Evolutionary conservation across 352 stramenopile genomes (phyloP).

Genomic region (Albugo laibachii): DNA sequence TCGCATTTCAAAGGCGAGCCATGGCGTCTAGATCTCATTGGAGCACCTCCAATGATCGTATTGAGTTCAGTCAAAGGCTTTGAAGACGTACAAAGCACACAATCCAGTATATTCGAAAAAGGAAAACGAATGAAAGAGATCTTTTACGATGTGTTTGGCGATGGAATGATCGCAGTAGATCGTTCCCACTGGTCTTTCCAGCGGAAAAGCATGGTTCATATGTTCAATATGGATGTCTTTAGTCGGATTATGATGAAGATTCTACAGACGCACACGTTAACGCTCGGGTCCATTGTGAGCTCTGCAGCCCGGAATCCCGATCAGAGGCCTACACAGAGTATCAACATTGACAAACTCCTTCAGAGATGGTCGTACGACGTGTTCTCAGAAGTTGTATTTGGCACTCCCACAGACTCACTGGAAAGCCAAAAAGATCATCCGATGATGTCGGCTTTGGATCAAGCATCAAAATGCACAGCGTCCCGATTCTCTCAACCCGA

Average conservation of each 20-base stretch:
- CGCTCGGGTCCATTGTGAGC: conserved; percentile 17
- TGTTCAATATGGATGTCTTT: conserved; percentile 21
- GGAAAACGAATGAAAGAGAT: conserved; percentile 13
- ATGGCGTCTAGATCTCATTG: conserved; percentile 9
- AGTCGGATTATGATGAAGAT: conserved; percentile 23
- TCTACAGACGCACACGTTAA: conserved; percentile 12
- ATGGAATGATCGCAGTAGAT: conserved; percentile 21
- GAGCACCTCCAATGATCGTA: conserved; percentile 14
- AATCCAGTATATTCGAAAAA: conserved; percentile 20
- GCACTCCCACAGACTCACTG: conserved; percentile 20
- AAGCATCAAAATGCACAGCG: conserved; percentile 10
- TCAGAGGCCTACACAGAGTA: not conserved
- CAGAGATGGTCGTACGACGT: conserved; percentile 27
- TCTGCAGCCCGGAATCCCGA: not conserved
- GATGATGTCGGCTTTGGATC: conserved; percentile 30
- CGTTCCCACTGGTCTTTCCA: conserved; percentile 19
- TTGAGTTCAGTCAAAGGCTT: conserved; percentile 24
- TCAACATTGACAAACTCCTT: conserved; percentile 19
- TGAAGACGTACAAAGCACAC: conserved; percentile 23
- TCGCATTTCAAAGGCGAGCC: conserved; percentile 13
- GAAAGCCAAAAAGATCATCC: conserved; percentile 14
- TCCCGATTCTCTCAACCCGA: conserved; percentile 17
- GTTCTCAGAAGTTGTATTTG: conserved; percentile 36
- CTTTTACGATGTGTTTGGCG: conserved; percentile 14
- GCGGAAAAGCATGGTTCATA: conserved; percentile 24